Evolutionary conservation across 1,284 basidiomycete species (phyloP).

Genomic region (Neolentinus lepideus): DNA sequence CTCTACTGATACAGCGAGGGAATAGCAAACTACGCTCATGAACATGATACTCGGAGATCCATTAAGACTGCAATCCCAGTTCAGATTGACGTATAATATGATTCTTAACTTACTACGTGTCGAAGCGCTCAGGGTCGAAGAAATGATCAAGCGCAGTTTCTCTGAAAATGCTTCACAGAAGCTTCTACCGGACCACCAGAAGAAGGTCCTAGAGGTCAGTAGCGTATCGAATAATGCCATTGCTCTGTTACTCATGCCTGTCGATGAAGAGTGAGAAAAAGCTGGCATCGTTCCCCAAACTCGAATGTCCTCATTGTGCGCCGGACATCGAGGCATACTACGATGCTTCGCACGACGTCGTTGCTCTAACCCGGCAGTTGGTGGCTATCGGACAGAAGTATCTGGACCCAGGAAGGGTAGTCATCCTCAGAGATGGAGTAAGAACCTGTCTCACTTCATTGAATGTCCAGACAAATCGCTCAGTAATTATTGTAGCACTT

Average conservation of each 20-base stretch:
- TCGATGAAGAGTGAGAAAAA: constrained; percentile 63
- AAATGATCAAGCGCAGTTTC: constrained; percentile 99
- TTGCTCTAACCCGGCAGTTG: constrained; percentile 61
- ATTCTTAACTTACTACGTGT: constrained; percentile 95
- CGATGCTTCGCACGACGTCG: constrained; percentile 63
- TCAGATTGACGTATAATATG: constrained; percentile 99
- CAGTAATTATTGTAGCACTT: constrained; percentile 60
- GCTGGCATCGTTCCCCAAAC: constrained; percentile 58
- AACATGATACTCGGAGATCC: constrained; percentile 94
- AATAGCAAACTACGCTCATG: constrained; percentile 64
- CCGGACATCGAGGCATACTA: constrained; percentile 75
- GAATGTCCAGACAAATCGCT: neutral
- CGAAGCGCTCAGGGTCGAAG: constrained; percentile 94
- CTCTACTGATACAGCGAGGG: constrained; percentile 3
- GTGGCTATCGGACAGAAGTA: constrained; percentile 66
- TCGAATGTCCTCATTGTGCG: constrained; percentile 65
- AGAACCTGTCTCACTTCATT: constrained; percentile 17
- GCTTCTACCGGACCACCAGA: constrained; percentile 89
- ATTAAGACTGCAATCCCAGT: constrained; percentile 92
- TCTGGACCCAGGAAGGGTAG: constrained; percentile 70
- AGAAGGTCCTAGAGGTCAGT: constrained; percentile 73
- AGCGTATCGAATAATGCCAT: neutral
- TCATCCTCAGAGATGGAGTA: constrained; percentile 81
- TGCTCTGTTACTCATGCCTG: neutral
- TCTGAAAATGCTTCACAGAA: constrained; percentile 96